Evolutionary conservation across 345 rosid genomes (phyloP).

Genomic region (Geranium rotundifolium): DNA sequence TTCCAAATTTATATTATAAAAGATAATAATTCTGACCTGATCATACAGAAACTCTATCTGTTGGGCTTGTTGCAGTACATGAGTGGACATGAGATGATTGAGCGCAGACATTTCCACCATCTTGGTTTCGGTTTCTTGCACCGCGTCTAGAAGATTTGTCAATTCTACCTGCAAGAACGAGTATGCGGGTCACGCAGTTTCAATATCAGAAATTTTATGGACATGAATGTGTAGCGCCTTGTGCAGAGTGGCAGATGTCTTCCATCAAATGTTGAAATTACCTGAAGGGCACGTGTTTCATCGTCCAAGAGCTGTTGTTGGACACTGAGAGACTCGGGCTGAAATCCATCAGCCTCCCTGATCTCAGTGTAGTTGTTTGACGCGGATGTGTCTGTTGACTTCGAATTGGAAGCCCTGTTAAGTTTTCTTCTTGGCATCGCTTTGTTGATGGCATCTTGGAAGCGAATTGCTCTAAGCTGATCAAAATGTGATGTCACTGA

Average conservation of each 20-base stretch:
- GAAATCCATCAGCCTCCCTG: constrained; percentile 36
- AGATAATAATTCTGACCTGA: constrained; percentile 39
- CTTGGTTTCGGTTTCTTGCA: constrained; percentile 80
- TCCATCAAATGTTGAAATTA: constrained; percentile 15
- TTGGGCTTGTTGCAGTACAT: constrained; percentile 88
- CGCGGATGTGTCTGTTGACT: constrained; percentile 24
- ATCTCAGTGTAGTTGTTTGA: constrained; percentile 20
- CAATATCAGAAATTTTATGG: not conserved
- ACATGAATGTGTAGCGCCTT: not conserved
- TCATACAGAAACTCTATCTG: constrained; percentile 82
- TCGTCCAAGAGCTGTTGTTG: constrained; percentile 73
- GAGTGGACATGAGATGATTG: constrained; percentile 92
- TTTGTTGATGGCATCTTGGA: constrained; percentile 76
- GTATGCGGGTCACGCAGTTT: constrained; percentile 7
- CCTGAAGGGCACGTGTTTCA: constrained; percentile 93
- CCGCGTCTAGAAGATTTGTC: constrained; percentile 73
- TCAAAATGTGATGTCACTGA: constrained; percentile 72
- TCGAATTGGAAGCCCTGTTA: constrained; percentile 30
- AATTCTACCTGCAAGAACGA: constrained; percentile 60
- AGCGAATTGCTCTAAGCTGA: constrained; percentile 75
- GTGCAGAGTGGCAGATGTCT: no score
- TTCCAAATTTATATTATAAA: not conserved
- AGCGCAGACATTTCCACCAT: constrained; percentile 98
- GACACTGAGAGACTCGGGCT: constrained; percentile 41
- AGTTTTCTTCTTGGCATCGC: constrained; percentile 71